phyloP scores from a whole-genome alignment of 371 early-diverging fungal genomes.

The Mortierella sp. region DNA sequence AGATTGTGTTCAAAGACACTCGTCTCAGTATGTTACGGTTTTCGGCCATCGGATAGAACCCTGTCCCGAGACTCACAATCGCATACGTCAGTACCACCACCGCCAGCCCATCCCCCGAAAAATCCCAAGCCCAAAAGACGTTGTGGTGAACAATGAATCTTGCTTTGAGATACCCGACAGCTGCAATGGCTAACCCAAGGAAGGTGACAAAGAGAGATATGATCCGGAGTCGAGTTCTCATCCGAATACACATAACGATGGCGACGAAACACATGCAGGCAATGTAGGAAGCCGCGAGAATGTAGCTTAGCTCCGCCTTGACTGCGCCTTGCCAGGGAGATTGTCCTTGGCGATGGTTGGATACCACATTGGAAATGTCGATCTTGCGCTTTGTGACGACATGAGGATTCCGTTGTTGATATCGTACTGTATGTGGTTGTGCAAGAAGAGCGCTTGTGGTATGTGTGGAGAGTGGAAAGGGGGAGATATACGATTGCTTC shows the following conservation, averaged over 20 bases:
- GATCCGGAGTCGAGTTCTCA: slow-evolving; percentile 31
- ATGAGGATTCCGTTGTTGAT: not conserved
- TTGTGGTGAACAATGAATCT: slow-evolving; percentile 6
- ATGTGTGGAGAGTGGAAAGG: not conserved
- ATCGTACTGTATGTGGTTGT: not conserved
- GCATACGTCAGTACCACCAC: slow-evolving; percentile 28
- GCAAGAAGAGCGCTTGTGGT: not conserved
- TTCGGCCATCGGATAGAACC: slow-evolving; percentile 42
- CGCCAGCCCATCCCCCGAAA: slow-evolving; percentile 29
- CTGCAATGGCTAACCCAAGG: slow-evolving; percentile 37
- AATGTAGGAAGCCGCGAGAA: slow-evolving; percentile 24
- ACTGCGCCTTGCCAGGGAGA: not conserved
- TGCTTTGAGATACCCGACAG: slow-evolving; percentile 29
- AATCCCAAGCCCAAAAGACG: slow-evolving; percentile 54
- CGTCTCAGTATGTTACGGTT: slow-evolving; percentile 26
- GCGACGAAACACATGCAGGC: slow-evolving; percentile 29
- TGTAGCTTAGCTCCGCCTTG: slow-evolving; percentile 18
- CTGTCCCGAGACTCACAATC: slow-evolving; percentile 37
- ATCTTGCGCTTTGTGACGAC: not conserved
- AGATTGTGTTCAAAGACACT: slow-evolving; percentile 22
- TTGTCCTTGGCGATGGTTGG: not conserved
- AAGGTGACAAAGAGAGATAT: slow-evolving; percentile 37
- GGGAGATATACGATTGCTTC: not conserved
- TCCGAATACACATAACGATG: slow-evolving; percentile 25
- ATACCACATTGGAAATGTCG: not conserved